phyloP scores from a whole-genome alignment of 2,329 filamentous ascomycete genomes.

The Ampelomyces quisqualis region DNA sequence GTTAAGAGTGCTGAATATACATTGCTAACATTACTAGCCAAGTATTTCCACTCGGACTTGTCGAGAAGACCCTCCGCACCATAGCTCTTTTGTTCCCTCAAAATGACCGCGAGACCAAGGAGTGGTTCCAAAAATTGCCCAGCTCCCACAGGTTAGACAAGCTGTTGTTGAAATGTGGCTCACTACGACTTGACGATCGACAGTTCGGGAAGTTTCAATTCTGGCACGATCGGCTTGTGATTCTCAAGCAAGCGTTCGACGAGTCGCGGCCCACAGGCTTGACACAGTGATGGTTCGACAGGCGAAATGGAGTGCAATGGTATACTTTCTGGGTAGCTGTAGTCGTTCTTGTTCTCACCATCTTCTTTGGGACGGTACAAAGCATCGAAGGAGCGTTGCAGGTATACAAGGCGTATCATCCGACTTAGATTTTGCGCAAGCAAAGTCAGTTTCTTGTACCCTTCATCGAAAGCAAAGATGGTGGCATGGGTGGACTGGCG shows the following conservation, averaged over 20 bases:
- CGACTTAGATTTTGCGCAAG: too few species aligned
- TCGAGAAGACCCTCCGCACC: conserved; percentile 14
- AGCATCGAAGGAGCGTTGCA: conserved; percentile 47
- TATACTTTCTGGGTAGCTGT: conserved; percentile 16
- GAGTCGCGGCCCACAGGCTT: conserved; percentile 41
- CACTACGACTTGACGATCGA: not conserved
- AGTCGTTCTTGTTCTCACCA: not conserved
- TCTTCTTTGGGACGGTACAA: conserved; percentile 46
- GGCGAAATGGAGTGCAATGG: conserved; percentile 48
- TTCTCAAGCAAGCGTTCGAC: conserved; percentile 48
- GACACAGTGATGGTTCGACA: conserved; percentile 48
- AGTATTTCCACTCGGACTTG: not conserved
- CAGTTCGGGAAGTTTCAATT: not conserved
- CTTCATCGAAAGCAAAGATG: too few species aligned
- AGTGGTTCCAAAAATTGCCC: conserved; percentile 2
- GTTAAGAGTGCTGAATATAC: too few species aligned
- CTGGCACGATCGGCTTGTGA: conserved; percentile 13
- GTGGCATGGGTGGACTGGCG: too few species aligned
- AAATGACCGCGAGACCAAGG: not conserved
- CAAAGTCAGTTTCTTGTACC: too few species aligned
- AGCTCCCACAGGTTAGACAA: too few species aligned
- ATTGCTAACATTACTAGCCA: too few species aligned
- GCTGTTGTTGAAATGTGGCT: too few species aligned
- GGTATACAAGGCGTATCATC: conserved; percentile 26
- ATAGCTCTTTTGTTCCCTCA: conserved; percentile 15